These are phyloP conservation scores for Diutina siamensis DNA, from an alignment of 1,139 yeast species.

Conservation along the genomic window DNA sequence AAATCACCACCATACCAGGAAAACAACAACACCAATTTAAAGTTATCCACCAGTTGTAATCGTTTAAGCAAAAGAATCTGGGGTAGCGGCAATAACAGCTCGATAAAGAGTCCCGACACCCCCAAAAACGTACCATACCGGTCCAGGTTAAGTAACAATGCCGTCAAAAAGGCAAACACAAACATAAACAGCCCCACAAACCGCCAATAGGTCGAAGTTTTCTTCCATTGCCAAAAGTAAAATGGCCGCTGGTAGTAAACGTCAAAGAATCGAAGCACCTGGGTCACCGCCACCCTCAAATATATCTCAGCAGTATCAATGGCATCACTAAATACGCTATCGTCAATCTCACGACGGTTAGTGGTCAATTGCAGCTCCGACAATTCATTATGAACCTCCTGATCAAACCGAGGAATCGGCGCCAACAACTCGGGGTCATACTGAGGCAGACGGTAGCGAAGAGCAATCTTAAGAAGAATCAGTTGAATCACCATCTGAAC, in stretches of 20 bases:
- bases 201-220: slow-evolving; percentile 51
- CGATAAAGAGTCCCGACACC: slow-evolving; percentile 60
- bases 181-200: slow-evolving; percentile 42
- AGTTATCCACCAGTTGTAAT: slow-evolving; percentile 62
- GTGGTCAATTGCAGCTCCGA: neutral
- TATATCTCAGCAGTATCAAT: neutral
- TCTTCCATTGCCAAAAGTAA: slow-evolving; percentile 80
- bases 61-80: slow-evolving; percentile 68
- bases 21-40: slow-evolving; percentile 58
- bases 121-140: slow-evolving; percentile 54
- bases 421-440: slow-evolving; percentile 32
- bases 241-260: slow-evolving; percentile 56
- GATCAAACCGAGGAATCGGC: slow-evolving; percentile 15
- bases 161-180: slow-evolving; percentile 30
- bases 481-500: slow-evolving; percentile 71
- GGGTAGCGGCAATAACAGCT: slow-evolving; percentile 78
- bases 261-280: slow-evolving; percentile 48
- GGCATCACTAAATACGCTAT: neutral
- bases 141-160: slow-evolving; percentile 26
- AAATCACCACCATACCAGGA: slow-evolving; percentile 89
- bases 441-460: slow-evolving; percentile 42
- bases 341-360: neutral
- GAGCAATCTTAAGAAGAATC: slow-evolving; percentile 48
- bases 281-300: slow-evolving; percentile 8
- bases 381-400: neutral